phyloP scores from a whole-genome alignment of 2,329 filamentous ascomycete genomes.

The Sarocladiaceae sp. region DNA sequence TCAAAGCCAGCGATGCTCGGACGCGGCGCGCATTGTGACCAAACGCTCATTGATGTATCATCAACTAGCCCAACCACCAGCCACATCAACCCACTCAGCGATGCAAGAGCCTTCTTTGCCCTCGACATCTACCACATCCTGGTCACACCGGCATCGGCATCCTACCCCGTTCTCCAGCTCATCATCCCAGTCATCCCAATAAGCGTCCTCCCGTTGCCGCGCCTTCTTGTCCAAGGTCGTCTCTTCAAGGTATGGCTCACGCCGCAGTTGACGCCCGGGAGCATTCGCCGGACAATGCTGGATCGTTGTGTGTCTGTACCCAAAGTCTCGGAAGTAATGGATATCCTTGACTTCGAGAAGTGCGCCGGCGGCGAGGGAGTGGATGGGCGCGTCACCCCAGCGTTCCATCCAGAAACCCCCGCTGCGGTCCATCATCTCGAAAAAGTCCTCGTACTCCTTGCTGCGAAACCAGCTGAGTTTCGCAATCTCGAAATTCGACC shows the following conservation, averaged over 20 bases:
- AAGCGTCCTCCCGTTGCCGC: conserved; percentile 86
- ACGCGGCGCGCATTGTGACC: no score
- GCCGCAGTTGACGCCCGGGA: conserved; percentile 75
- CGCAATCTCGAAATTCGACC: conserved; percentile 99
- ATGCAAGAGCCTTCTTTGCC: conserved; percentile 95
- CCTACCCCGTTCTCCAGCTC: conserved; percentile 95
- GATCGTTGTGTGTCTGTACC: conserved; percentile 96
- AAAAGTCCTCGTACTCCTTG: conserved; percentile 96
- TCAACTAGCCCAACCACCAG: conserved; percentile 76
- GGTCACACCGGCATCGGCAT: conserved; percentile 93
- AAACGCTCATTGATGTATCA: no score
- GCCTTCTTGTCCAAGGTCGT: conserved; percentile 77
- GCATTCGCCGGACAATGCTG: conserved; percentile 98
- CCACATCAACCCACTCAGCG: conserved; percentile 94
- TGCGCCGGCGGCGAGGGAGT: conserved; percentile 89
- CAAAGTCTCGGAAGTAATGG: conserved; percentile 98
- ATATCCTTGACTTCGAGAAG: conserved; percentile 77
- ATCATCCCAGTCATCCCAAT: conserved; percentile 84
- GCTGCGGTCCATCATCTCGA: conserved; percentile 96
- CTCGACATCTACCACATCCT: conserved; percentile 95
- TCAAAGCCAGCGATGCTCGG: no score
- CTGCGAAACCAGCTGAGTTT: conserved; percentile 92
- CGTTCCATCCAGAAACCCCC: conserved; percentile 99
- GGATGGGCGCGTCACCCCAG: conserved; percentile 98
- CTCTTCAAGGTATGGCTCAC: conserved; percentile 73